These are phyloP conservation scores for Aureobasidium sp. DNA, from an alignment of 2,329 filamentous ascomycete species.

Conservation along the genomic window DNA sequence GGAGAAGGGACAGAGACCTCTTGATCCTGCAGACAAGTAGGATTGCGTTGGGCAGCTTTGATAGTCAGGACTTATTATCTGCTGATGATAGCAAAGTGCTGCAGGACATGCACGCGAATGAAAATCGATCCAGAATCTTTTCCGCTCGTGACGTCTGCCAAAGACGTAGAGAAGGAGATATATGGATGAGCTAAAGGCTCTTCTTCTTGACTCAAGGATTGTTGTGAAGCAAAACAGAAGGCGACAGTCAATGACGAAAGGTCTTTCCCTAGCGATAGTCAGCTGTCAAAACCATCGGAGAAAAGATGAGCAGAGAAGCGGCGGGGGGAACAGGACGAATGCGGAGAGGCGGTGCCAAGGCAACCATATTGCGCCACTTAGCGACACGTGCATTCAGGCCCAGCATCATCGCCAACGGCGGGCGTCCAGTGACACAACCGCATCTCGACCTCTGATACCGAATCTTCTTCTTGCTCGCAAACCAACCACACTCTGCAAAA, in stretches of 20 bases:
- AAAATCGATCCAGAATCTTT: not conserved
- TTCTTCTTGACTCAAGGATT: too few species aligned
- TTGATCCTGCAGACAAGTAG: conserved; percentile 21
- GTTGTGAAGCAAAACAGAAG: not conserved
- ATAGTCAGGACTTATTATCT: not conserved
- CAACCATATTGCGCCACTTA: not conserved
- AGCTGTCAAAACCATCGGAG: not conserved
- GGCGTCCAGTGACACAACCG: not conserved
- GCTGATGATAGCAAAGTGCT: not conserved
- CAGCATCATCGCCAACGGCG: conserved; percentile 8
- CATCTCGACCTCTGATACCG: not conserved
- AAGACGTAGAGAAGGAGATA: too few species aligned
- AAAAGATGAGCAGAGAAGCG: not conserved
- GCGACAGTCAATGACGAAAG: not conserved
- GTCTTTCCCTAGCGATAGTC: not conserved
- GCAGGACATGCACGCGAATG: not conserved
- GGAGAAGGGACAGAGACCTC: conserved; percentile 20
- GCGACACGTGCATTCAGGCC: not conserved
- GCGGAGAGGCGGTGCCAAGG: conserved; percentile 6
- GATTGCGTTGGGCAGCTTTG: too few species aligned
- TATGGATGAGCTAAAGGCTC: too few species aligned
- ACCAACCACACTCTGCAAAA: not conserved
- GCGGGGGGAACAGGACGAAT: not conserved
- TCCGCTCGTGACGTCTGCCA: too few species aligned
- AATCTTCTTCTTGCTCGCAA: not conserved